Evolutionary conservation across 495 filamentous ascomycete species (phyloP).

Genomic region (Trichocladium antarcticum): DNA sequence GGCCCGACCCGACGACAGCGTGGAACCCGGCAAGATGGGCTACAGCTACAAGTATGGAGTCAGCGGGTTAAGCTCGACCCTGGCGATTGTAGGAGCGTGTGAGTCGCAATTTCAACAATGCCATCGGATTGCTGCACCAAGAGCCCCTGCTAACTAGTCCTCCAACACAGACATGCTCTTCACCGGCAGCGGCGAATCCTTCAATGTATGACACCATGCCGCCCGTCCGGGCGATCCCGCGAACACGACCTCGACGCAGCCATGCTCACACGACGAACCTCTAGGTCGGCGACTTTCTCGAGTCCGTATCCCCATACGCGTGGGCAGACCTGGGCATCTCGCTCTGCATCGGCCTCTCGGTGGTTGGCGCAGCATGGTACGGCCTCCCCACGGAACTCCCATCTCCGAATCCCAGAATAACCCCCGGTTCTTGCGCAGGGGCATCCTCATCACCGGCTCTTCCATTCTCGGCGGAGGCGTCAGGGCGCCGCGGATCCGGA

Average conservation of each 20-base stretch:
- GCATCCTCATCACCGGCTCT: slow-evolving; percentile 98
- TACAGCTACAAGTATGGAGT: slow-evolving; percentile 59
- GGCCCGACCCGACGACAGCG: not conserved
- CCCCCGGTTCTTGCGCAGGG: slow-evolving; percentile 46
- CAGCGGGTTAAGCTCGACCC: slow-evolving; percentile 55
- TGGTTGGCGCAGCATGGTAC: slow-evolving; percentile 96
- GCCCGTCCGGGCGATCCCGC: not conserved
- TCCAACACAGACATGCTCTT: slow-evolving; percentile 90
- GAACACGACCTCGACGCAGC: not conserved
- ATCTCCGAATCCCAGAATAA: slow-evolving; percentile 16
- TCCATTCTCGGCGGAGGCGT: slow-evolving; percentile 96
- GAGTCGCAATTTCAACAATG: slow-evolving; percentile 21
- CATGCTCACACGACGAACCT: slow-evolving; percentile 46
- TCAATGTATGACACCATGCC: slow-evolving; percentile 59
- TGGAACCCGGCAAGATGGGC: slow-evolving; percentile 38
- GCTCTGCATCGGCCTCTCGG: slow-evolving; percentile 89
- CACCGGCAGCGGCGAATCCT: slow-evolving; percentile 86
- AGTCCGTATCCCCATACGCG: slow-evolving; percentile 83
- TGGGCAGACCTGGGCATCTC: slow-evolving; percentile 89
- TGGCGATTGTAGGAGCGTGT: slow-evolving; percentile 86
- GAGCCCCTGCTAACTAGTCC: slow-evolving; percentile 26
- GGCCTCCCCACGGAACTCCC: slow-evolving; percentile 9
- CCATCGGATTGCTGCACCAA: not conserved
- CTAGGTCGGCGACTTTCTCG: slow-evolving; percentile 92
- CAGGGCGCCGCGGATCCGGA: slow-evolving; percentile 88